These are phyloP conservation scores for Ophiostoma sp. DNA, from an alignment of 2,329 filamentous ascomycete species.

Conservation along the genomic window DNA sequence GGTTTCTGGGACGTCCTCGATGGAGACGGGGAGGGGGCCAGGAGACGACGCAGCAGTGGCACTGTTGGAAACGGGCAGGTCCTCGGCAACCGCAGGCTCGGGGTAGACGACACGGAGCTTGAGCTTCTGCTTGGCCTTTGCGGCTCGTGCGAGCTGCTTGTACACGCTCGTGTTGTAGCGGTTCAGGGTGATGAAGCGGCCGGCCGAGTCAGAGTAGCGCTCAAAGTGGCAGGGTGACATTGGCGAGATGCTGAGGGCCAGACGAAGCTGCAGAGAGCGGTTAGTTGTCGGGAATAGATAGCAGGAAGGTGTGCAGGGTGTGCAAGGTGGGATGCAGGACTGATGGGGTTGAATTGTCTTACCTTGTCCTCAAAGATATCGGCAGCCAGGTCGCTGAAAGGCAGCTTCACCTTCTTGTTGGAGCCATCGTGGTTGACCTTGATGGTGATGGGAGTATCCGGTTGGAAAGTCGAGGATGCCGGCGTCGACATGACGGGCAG, in stretches of 20 bases:
- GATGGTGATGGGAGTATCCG: slow-evolving; percentile 73
- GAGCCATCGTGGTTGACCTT: slow-evolving; percentile 74
- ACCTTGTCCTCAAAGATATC: slow-evolving; percentile 71
- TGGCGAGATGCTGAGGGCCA: slow-evolving; percentile 58
- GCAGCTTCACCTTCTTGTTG: slow-evolving; percentile 81
- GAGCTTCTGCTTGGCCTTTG: slow-evolving; percentile 97
- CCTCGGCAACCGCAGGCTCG: neutral
- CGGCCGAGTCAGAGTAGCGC: slow-evolving; percentile 91
- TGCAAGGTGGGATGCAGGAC: too few relatives aligned
- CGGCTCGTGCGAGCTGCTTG: slow-evolving; percentile 93
- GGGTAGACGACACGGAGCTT: slow-evolving; percentile 65
- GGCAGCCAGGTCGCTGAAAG: slow-evolving; percentile 74
- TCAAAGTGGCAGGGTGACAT: slow-evolving; percentile 66
- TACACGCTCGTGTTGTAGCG: slow-evolving; percentile 74
- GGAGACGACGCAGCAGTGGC: slow-evolving; percentile 17
- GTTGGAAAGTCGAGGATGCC: slow-evolving; percentile 27
- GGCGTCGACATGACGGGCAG: neutral
- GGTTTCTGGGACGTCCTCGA: slow-evolving; percentile 46
- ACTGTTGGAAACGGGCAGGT: neutral
- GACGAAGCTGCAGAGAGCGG: slow-evolving; percentile 56
- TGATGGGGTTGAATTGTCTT: slow-evolving; percentile 29
- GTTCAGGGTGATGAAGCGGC: slow-evolving; percentile 73
- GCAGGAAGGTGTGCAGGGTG: too few relatives aligned
- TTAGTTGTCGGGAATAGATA: neutral
- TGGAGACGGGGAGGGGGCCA: slow-evolving; percentile 35